Evolutionary conservation across 805 yeast species (phyloP).

Genomic region (Starmerella riodocensis): DNA sequence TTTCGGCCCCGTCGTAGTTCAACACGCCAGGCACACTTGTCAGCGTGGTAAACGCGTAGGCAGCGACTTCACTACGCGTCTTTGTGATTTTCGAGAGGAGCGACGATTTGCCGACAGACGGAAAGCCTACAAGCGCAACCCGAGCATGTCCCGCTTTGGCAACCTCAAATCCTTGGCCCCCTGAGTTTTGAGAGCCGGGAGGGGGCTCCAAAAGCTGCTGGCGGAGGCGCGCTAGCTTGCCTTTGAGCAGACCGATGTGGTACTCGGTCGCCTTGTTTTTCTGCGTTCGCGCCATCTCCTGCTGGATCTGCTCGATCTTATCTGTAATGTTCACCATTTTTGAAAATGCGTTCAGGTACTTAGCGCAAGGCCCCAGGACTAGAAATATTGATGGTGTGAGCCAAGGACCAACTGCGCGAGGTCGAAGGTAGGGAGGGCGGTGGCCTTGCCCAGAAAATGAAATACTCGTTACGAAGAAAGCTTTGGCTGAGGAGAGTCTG

Average conservation of each 20-base stretch:
- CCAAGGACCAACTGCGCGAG: too few relatives aligned
- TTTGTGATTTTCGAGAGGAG: slow-evolving; percentile 78
- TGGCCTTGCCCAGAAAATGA: too few relatives aligned
- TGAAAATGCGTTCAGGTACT: background rate
- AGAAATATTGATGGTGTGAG: too few relatives aligned
- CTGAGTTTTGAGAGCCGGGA: slow-evolving; percentile 51
- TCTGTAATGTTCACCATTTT: slow-evolving; percentile 33
- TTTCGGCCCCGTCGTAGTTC: slow-evolving; percentile 91
- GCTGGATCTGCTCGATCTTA: slow-evolving; percentile 78
- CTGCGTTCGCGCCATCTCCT: slow-evolving; percentile 87
- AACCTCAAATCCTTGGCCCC: slow-evolving; percentile 87
- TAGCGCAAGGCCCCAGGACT: too few relatives aligned
- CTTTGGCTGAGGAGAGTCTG: too few relatives aligned
- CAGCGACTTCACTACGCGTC: slow-evolving; percentile 89
- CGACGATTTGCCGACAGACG: slow-evolving; percentile 94
- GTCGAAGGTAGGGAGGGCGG: too few relatives aligned
- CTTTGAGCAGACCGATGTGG: slow-evolving; percentile 86
- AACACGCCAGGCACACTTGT: slow-evolving; percentile 95
- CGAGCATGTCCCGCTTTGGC: slow-evolving; percentile 93
- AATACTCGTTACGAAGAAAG: too few relatives aligned
- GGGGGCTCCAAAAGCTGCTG: slow-evolving; percentile 86
- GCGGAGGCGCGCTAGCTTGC: slow-evolving; percentile 84
- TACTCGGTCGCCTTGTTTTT: slow-evolving; percentile 97
- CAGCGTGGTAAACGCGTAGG: slow-evolving; percentile 87
- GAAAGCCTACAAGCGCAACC: slow-evolving; percentile 89